Base-by-base conservation (phyloP, 2,329 filamentous ascomycete species). In the Volutella citrinella region DNA sequence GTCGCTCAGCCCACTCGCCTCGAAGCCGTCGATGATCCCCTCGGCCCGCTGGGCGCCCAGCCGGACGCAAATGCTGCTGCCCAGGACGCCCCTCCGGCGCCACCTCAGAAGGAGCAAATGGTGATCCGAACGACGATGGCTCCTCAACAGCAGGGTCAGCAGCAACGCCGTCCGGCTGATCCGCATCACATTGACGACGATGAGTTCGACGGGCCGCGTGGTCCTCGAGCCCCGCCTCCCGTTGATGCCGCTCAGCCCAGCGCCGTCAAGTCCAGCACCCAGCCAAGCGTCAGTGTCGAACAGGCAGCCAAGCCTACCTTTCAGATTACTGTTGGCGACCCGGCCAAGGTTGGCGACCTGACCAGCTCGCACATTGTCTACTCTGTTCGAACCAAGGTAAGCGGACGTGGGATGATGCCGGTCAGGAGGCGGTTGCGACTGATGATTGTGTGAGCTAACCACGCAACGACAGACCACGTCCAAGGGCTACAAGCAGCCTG, bases 281-380 rank as follows among this genome's bases (percentile, higher is more conserved):
- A 70, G 55, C 89, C 90, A 13, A 95, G 90, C 57, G 79, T 96
- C 47, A 94, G 85, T 60, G 70, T 97, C 36, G 91, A 97, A 63
- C 87, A 95, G 66, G 93, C 93, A 28, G 83, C 91, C 19, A 95
- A 95, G 64, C 93, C 93, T 6, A 84, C 72, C 25, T 98, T 97
- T 63, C 71, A 87, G 30, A 97, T 98, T 53, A 81, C 76, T 4
- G 93, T 98, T 15, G 93, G 93, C 38, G 93, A 98, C 65, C 93
- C 93, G 35, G 90, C 96, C 66, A 98, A 97, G 69, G 91, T 98
- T 48, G 93, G 93, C 40, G 93, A 97, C 64, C 65, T 97, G 60
- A 96, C 93, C 8, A 95, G 87, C 62, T 95, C 90, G 45, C 93
- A 98, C 63, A 98, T 95, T 46, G 93, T 97, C 29, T 98, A 98